phyloP scores from a whole-genome alignment of 176 grass and related monocot genomes.

The Poa pratensis region DNA sequence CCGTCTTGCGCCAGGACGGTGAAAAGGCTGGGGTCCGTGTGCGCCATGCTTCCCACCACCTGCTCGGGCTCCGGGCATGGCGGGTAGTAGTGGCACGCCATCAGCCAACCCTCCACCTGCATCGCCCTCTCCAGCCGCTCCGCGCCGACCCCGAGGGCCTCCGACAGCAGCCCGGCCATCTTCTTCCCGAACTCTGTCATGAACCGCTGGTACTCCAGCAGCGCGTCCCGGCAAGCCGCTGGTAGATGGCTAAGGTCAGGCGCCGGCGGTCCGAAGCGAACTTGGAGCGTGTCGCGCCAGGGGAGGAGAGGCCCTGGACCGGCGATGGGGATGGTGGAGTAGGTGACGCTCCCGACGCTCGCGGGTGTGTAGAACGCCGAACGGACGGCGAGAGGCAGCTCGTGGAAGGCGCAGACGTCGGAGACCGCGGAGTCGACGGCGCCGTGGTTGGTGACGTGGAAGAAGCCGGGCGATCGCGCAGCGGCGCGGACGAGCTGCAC shows the following conservation, averaged over 20 bases:
- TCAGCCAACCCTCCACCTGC: slow-evolving; percentile 35
- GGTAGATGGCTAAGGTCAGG: slow-evolving; percentile 41
- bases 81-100: slow-evolving; percentile 69
- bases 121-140: slow-evolving; percentile 42
- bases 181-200: slow-evolving; percentile 25
- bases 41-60: slow-evolving; percentile 35
- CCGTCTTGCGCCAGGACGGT: slow-evolving; percentile 47
- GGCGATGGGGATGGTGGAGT: slow-evolving; percentile 47
- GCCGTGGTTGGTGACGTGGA: slow-evolving; percentile 53
- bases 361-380: slow-evolving; percentile 38
- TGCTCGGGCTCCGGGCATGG: slow-evolving; percentile 52
- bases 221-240: neutral
- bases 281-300: slow-evolving; percentile 49
- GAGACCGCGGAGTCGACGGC: slow-evolving; percentile 34
- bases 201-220: slow-evolving; percentile 41
- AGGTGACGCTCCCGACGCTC: slow-evolving; percentile 25
- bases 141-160: slow-evolving; percentile 42
- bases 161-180: slow-evolving; percentile 46
- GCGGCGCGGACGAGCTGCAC: slow-evolving; percentile 42
- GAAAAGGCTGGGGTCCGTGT: slow-evolving; percentile 58
- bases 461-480: slow-evolving; percentile 51
- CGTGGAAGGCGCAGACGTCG: slow-evolving; percentile 50
- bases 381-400: slow-evolving; percentile 36
- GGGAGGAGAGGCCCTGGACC: neutral
- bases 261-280: slow-evolving; percentile 31